Evolutionary conservation across 345 rosid species (phyloP), one percentile per base, ranked within the genome.

Genomic region (Geranium brycei): DNA sequence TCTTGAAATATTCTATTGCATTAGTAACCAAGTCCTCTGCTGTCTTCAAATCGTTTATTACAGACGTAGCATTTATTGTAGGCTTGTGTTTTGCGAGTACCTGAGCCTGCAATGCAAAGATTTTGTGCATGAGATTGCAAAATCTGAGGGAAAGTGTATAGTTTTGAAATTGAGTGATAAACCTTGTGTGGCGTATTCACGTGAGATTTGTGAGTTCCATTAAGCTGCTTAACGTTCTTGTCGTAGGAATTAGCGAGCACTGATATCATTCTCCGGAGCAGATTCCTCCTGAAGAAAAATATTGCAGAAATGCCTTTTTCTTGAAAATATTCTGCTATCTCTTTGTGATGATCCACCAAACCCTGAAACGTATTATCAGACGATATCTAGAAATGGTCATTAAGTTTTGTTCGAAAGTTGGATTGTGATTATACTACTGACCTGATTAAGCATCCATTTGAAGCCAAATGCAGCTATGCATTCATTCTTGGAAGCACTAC

Each of bases 201-300:
- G 74, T 93, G 99, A 73, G 99, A 86, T 77, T 87, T 87, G 71
- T 93, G 99, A 63, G 88, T 87, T 62, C 99, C 99, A 73, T 93
- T 90, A 78, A 93, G 77, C 62, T 83, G 72, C 82, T 87, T 93
- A 59, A 96, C 97, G 58, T 76, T 60, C 35, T 86, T 88, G 57
- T 93, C 99, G 73, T 86, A 80, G 62, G 96, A 86, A 77, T 93
- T 93, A 1, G 97, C 91, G 51, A 85, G 73, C 65, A 86, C 73
- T 31, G 99, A 93, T 65, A 90, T 87, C 91, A 90, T 78, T 62
- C 97, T 83, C n/a, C 95, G 85, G 63, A 90, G 66, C 61, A 82
- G 79, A 72, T 93, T 89, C 79, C 80, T 83, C 56, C 99, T 76
- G 57, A 93, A 85, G 19, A 93, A 77, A 73, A 93, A 82, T 63